Percentiles rank a stretch among this genome's conserved stretches.
These are phyloP conservation scores for Chrysanthemum lavandulifolium DNA, from an alignment of 129 eudicot species.

Conservation along the genomic window DNA sequence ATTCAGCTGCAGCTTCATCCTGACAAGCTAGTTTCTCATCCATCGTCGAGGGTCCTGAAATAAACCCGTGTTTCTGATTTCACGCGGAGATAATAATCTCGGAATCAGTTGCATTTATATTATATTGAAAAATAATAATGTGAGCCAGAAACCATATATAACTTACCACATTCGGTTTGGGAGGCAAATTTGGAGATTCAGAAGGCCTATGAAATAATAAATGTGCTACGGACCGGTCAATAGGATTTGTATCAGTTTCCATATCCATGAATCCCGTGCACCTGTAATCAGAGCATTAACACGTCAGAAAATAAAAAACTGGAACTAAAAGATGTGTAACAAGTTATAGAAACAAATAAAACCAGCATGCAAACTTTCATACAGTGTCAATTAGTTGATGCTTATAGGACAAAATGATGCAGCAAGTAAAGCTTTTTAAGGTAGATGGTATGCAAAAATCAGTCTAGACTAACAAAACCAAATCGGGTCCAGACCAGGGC, in stretches of 20 bases:
- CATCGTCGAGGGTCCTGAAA: conserved; percentile 22
- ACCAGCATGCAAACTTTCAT: too few species aligned
- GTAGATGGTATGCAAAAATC: too few species aligned
- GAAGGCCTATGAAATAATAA: conserved; percentile 82
- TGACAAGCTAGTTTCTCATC: conserved; percentile 34
- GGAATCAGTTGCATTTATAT: neutral
- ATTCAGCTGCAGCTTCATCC: conserved; percentile 46
- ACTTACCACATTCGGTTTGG: conserved; percentile 34
- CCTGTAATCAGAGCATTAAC: conserved; percentile 28
- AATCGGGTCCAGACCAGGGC: too few species aligned
- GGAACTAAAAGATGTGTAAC: too few species aligned
- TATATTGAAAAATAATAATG: neutral
- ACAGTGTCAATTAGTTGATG: too few species aligned
- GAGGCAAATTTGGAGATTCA: conserved; percentile 41
- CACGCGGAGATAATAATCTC: conserved; percentile 11
- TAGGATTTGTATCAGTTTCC: conserved; percentile 88
- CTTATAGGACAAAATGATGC: too few species aligned
- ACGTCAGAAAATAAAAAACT: too few species aligned
- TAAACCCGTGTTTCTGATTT: conserved; percentile 47
- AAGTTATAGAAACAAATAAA: neutral
- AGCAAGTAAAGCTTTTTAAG: too few species aligned
- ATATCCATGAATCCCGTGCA: conserved; percentile 64
- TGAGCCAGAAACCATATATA: conserved; percentile 5
- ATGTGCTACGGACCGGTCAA: conserved; percentile 94
- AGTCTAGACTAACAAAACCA: too few species aligned